A percentile compares a stretch with the other conserved stretches of the same genome.
phyloP scores from a whole-genome alignment of 805 yeast genomes.

The Isabelozyma gotoi region DNA sequence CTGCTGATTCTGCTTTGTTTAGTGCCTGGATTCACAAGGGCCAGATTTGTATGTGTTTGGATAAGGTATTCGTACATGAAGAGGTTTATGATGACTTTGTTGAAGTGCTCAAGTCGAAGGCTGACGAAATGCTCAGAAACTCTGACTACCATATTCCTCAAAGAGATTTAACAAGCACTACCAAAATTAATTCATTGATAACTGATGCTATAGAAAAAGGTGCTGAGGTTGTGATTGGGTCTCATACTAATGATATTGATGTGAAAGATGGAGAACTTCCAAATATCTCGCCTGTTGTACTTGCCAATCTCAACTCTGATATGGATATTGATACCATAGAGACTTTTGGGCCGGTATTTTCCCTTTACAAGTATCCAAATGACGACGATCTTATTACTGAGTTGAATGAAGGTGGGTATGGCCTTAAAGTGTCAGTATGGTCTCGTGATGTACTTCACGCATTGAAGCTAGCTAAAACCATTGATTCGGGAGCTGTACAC shows the following conservation, averaged over 20 bases:
- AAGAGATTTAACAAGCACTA: slow-evolving; percentile 24
- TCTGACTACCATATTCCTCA: slow-evolving; percentile 24
- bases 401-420: slow-evolving; percentile 29
- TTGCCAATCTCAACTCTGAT: slow-evolving; percentile 26
- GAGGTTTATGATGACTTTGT: slow-evolving; percentile 28
- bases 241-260: background rate
- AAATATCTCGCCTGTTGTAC: slow-evolving; percentile 25
- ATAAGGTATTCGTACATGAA: slow-evolving; percentile 35
- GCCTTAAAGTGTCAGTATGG: slow-evolving; percentile 46
- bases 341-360: slow-evolving; percentile 45
- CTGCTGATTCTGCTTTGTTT: slow-evolving; percentile 27
- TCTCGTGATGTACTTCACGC: slow-evolving; percentile 32
- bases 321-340: slow-evolving; percentile 32
- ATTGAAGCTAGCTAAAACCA: slow-evolving; percentile 26
- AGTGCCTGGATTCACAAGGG: slow-evolving; percentile 45
- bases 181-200: slow-evolving; percentile 22
- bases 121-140: slow-evolving; percentile 11
- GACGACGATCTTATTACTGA: slow-evolving; percentile 14
- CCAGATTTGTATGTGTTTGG: slow-evolving; percentile 50
- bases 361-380: slow-evolving; percentile 24
- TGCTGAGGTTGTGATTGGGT: slow-evolving; percentile 29
- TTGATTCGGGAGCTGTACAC: slow-evolving; percentile 44
- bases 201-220: slow-evolving; percentile 39
- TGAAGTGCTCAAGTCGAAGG: slow-evolving; percentile 13
- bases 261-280: slow-evolving; percentile 2